Evolutionary conservation across 306 rosid species (phyloP).

Genomic region (Sicyos baderoa): DNA sequence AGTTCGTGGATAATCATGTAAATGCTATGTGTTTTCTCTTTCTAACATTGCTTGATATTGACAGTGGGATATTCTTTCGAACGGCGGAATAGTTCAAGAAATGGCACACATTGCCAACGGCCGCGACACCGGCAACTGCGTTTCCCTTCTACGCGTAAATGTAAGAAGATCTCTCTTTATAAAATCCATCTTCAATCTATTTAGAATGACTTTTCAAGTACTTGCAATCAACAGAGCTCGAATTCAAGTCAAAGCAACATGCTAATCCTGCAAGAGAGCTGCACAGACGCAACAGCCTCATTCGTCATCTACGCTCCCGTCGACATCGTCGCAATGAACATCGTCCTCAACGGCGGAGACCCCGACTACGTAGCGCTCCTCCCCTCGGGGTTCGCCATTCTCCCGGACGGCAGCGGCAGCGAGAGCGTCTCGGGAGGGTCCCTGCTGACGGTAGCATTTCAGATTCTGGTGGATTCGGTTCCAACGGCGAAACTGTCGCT

Average conservation of each 20-base stretch:
- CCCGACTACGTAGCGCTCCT: constrained; percentile 92
- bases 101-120: constrained; percentile 98
- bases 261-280: constrained; percentile 87
- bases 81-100: constrained; percentile 88
- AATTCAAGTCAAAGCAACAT: constrained; percentile 99
- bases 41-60: not conserved
- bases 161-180: constrained; percentile 25
- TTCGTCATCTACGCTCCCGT: constrained; percentile 91
- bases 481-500: constrained; percentile 92
- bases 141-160: constrained; percentile 77
- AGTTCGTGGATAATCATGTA: too few relatives aligned
- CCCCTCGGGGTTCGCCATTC: constrained; percentile 96
- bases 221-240: constrained; percentile 43
- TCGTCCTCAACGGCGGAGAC: constrained; percentile 89
- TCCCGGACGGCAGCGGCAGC: constrained; percentile 58
- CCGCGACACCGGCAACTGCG: constrained; percentile 76
- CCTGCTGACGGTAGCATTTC: constrained; percentile 84
- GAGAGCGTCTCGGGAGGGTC: constrained; percentile 56
- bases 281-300: constrained; percentile 66
- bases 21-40: too few relatives aligned
- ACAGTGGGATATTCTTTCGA: constrained; percentile 98
- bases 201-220: too few relatives aligned
- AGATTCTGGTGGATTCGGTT: constrained; percentile 82
- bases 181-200: too few relatives aligned
- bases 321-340: constrained; percentile 80